Base-by-base conservation (phyloP, 176 grass and related monocot species). In the Typha latifolia region DNA sequence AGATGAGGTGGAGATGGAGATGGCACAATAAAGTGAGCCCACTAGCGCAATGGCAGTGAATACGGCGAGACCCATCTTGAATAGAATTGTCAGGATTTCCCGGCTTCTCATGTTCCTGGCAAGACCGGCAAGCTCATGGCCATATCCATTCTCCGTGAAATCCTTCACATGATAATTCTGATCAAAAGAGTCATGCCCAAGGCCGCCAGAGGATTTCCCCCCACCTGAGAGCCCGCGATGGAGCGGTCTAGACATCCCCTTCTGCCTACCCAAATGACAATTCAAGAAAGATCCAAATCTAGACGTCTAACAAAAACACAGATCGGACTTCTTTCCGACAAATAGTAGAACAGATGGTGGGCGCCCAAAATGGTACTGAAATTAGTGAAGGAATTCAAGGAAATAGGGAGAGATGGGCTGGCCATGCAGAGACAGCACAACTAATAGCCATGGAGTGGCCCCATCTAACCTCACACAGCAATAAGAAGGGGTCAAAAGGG, bases 191-290 rank as follows among this genome's bases (percentile, higher is more conserved):
- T 79, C 72, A 53, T 71, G 52, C 14, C 12, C 66, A 2, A 43
- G n/a, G 32, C 32, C 27, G 51, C 51, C 62, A 34, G 49, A 18
- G 64, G 12, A 15, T 13, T 51, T 59, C 48, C 63, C 73, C 4
- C 83, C 76, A 16, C 88, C 85, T 62, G 89, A 97, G 26, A 68
- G 66, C 10, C 94, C 94, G 22, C 94, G 74, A 67, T 99, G 87
- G 24, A 93, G 94, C 66, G 94, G 70, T 63, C 89, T 84, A 69
- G 94, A 84, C 94, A 99, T 91, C 10, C 18, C 20, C 20, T 16
- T 11, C 53, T 22, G 14, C 53, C 16, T 9, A 59, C 53, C 53
- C 7, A 43, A 43, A 43, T 43, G 37, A 10, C 37, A 43, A 43
- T 43, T 43, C 37, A 43, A 10, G 37, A 43, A 43, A 43, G 37